Conservation (phyloP, 2,329 filamentous ascomycete genomes). For the Xylaria arbuscula region DNA sequence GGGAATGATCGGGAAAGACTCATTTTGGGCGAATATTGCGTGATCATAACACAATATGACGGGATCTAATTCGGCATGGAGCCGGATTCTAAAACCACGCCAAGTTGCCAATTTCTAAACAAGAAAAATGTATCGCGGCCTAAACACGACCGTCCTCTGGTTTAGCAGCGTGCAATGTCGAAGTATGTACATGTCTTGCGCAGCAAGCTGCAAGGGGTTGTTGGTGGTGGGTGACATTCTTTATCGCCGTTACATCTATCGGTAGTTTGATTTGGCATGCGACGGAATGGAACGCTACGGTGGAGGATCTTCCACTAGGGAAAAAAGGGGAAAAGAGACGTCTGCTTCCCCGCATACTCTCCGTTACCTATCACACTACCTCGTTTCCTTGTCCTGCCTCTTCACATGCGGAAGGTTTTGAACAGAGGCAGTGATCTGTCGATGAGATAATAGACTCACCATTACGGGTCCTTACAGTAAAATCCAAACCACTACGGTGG, state of each 20-base stretch:
- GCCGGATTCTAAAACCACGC: slow-evolving; percentile 10
- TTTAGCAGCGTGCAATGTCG: neutral
- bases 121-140: slow-evolving; percentile 5
- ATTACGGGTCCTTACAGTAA: neutral
- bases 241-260: slow-evolving; percentile 30
- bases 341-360: slow-evolving; percentile 17
- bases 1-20: slow-evolving; percentile 4
- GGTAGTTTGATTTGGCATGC: slow-evolving; percentile 26
- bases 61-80: slow-evolving; percentile 21
- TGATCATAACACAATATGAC: slow-evolving; percentile 39
- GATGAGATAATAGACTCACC: neutral
- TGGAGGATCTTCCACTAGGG: slow-evolving; percentile 11
- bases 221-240: slow-evolving; percentile 13
- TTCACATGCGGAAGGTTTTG: neutral
- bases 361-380: neutral
- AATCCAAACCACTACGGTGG: too few relatives aligned
- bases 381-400: neutral
- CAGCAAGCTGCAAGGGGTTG: slow-evolving; percentile 24
- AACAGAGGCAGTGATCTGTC: neutral
- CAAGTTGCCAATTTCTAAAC: slow-evolving; percentile 6
- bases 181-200: neutral
- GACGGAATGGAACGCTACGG: slow-evolving; percentile 32
- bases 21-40: slow-evolving; percentile 38
- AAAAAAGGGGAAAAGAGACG: neutral
- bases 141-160: slow-evolving; percentile 5